These are phyloP conservation scores for Puccinia brachypodii DNA, from an alignment of 1,284 basidiomycete genomes.

Conservation along the genomic window DNA sequence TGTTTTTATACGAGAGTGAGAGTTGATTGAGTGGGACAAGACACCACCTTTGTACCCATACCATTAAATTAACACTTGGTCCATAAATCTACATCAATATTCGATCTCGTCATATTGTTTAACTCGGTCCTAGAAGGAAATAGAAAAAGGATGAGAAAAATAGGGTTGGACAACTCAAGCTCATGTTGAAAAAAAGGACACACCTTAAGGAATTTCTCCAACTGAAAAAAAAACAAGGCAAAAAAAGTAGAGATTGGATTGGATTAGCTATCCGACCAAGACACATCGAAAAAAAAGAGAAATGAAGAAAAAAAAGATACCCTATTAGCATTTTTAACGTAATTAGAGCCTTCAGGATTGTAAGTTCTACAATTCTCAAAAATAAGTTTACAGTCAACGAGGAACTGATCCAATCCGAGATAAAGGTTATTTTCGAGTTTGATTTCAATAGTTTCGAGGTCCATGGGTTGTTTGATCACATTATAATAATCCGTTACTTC, in stretches of 20 bases:
- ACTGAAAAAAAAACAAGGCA: neutral
- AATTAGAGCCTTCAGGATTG: constrained; percentile 81
- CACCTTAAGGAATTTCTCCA: constrained; percentile 24
- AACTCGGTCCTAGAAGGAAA: constrained; percentile 14
- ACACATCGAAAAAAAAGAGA: neutral
- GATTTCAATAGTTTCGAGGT: constrained; percentile 55
- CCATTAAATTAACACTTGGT: no score
- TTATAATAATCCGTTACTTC: constrained; percentile 66
- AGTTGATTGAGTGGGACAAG: no score
- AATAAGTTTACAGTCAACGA: constrained; percentile 63
- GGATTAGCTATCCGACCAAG: neutral
- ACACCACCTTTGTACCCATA: no score
- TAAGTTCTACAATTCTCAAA: constrained; percentile 90
- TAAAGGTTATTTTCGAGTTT: constrained; percentile 27
- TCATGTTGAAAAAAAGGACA: neutral
- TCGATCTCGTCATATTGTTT: constrained; percentile 23
- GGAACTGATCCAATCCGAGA: constrained; percentile 8
- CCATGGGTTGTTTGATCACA: constrained; percentile 57
- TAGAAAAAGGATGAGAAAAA: neutral
- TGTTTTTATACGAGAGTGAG: no score
- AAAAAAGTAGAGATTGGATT: neutral
- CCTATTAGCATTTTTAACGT: constrained; percentile 45
- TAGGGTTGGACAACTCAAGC: neutral
- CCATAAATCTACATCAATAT: no score
- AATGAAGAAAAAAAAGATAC: neutral